These are phyloP conservation scores for Haplosporangium gracile DNA, from an alignment of 192 early-diverging fungal genomes.

Conservation along the genomic window DNA sequence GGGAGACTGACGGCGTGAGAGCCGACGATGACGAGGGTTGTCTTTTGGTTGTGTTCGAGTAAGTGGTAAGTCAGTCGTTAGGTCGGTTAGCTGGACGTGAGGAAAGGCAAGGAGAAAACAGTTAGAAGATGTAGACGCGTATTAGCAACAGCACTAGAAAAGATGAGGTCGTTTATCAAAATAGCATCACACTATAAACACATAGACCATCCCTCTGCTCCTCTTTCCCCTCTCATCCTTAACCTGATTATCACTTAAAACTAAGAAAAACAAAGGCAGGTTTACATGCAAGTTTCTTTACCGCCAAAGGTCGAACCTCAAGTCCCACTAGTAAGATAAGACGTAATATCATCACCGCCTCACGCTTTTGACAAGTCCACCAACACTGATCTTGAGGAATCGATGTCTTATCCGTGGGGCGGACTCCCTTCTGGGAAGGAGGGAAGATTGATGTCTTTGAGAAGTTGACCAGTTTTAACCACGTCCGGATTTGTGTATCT, in stretches of 20 bases:
- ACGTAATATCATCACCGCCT: conserved; percentile 44
- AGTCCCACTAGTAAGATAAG: conserved; percentile 32
- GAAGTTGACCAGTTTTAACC: conserved; percentile 55
- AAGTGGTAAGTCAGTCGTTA: not conserved
- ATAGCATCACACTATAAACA: no score
- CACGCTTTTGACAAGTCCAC: conserved; percentile 62
- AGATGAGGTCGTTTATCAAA: no score
- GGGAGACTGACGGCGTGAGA: conserved; percentile 49
- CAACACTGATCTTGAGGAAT: conserved; percentile 56
- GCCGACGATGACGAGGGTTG: conserved; percentile 65
- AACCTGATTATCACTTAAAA: no score
- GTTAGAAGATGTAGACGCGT: no score
- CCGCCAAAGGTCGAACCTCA: conserved; percentile 63
- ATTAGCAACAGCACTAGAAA: no score
- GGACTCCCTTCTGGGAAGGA: conserved; percentile 39
- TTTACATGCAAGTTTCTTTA: conserved; percentile 7
- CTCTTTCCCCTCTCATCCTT: no score
- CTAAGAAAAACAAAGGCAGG: no score
- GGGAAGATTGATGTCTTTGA: conserved; percentile 52
- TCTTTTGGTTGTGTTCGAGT: conserved; percentile 21
- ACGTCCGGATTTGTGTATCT: conserved; percentile 48
- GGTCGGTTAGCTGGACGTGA: no score
- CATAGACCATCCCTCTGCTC: no score
- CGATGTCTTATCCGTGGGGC: conserved; percentile 7
- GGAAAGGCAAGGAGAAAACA: no score